phyloP scores from a whole-genome alignment of 164 flowering plant genomes.

The Stephania japonica region DNA sequence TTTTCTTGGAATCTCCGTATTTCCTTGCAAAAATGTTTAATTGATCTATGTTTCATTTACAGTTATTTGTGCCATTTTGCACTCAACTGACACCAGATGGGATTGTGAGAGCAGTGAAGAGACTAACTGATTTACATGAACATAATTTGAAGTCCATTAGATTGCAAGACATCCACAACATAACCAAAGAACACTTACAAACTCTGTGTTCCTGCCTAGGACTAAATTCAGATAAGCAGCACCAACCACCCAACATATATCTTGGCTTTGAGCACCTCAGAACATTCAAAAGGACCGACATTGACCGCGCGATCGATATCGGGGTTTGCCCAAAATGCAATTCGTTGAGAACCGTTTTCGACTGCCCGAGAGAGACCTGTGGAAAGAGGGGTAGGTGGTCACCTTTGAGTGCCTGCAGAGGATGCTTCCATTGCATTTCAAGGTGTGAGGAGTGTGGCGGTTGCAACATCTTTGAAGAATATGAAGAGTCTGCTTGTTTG shows the following conservation, averaged over 20 bases:
- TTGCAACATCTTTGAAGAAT: constrained; percentile 41
- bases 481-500: constrained; percentile 41
- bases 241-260: constrained; percentile 13
- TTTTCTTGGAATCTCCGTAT: too few species aligned
- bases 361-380: constrained; percentile 58
- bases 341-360: constrained; percentile 46
- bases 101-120: constrained; percentile 41
- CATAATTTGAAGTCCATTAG: constrained; percentile 30
- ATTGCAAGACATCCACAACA: constrained; percentile 46
- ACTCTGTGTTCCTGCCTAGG: constrained; percentile 29
- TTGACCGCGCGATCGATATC: constrained; percentile 33
- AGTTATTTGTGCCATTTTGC: constrained; percentile 71
- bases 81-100: constrained; percentile 58
- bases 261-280: constrained; percentile 16
- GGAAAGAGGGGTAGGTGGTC: constrained; percentile 13
- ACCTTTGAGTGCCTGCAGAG: constrained; percentile 36
- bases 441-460: constrained; percentile 76
- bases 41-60: constrained; percentile 10
- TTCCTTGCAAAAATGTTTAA: too few species aligned
- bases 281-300: background rate
- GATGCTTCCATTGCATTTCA: constrained; percentile 52
- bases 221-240: constrained; percentile 9
- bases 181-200: constrained; percentile 40
- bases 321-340: constrained; percentile 66
- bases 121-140: constrained; percentile 21